phyloP scores from a whole-genome alignment of 2,329 filamentous ascomycete species.

The Daldinia eschscholtzii region DNA sequence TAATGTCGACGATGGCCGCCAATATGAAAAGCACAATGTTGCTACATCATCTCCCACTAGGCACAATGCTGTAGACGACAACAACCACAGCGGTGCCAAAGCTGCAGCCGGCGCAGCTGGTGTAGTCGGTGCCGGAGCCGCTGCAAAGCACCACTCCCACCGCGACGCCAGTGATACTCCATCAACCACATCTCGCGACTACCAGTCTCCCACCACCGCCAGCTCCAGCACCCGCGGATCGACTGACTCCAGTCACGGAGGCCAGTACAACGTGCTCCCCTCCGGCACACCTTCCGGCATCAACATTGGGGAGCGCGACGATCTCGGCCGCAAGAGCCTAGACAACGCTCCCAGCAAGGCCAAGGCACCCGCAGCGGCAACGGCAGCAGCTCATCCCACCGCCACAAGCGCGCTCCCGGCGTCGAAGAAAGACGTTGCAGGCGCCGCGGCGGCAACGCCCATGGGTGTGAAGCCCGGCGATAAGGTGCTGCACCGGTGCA shows the following conservation, averaged over 20 bases:
- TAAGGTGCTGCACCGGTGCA: slow-evolving; percentile 36
- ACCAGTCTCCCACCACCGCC: neutral
- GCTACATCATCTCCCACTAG: neutral
- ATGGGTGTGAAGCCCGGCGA: slow-evolving; percentile 3
- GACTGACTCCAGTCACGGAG: slow-evolving; percentile 33
- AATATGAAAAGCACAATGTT: neutral
- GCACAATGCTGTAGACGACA: neutral
- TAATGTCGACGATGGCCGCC: neutral
- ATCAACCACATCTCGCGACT: neutral
- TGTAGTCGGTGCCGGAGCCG: slow-evolving; percentile 16
- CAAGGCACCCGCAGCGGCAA: neutral
- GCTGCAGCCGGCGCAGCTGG: slow-evolving; percentile 21
- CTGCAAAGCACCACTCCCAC: slow-evolving; percentile 5
- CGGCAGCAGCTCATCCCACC: neutral
- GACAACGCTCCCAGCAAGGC: neutral
- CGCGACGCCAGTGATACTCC: neutral
- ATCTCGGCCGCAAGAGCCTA: slow-evolving; percentile 2
- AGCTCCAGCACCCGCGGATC: slow-evolving; percentile 15
- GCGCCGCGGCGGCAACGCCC: neutral
- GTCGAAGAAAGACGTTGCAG: neutral
- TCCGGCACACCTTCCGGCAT: slow-evolving; percentile 40
- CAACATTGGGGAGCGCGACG: slow-evolving; percentile 30
- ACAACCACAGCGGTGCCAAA: slow-evolving; percentile 18
- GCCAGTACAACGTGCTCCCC: slow-evolving; percentile 35
- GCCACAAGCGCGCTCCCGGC: neutral